A percentile compares a stretch with the other conserved stretches of the same genome.
Conservation (phyloP, 768 basidiomycete genomes). For the Phylloporus sp. region DNA sequence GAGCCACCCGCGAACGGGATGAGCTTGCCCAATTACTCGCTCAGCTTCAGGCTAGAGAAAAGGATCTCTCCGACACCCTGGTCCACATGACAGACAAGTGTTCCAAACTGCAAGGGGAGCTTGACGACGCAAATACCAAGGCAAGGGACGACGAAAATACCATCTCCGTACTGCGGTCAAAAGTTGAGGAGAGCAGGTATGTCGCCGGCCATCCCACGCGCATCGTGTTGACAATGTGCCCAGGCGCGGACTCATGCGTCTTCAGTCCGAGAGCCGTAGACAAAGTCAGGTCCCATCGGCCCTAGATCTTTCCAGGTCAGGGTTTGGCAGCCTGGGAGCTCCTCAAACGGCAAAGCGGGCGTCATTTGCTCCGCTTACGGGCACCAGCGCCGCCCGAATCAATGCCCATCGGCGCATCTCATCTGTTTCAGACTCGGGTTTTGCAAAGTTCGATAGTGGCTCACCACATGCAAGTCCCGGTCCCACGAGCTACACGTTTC, state of each 20-base stretch:
- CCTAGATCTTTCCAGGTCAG: constrained; percentile 55
- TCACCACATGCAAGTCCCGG: constrained; percentile 31
- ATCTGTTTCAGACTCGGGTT: constrained; percentile 63
- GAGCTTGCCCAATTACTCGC: constrained; percentile 53
- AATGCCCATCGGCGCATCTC: constrained; percentile 67
- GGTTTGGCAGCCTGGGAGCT: constrained; percentile 34
- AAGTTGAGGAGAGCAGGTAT: constrained; percentile 85
- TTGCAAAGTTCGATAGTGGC: constrained; percentile 32
- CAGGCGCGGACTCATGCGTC: constrained; percentile 82
- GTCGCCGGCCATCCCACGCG: constrained; percentile 14
- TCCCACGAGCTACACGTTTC: constrained; percentile 34
- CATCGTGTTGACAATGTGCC: constrained; percentile 3
- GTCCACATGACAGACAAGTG: constrained; percentile 65
- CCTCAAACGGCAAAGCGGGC: constrained; percentile 63
- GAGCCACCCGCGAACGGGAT: constrained; percentile 69
- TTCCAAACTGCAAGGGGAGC: constrained; percentile 51
- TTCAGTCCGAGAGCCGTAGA: constrained; percentile 73
- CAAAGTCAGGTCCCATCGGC: constrained; percentile 49
- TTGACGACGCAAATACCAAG: constrained; percentile 48
- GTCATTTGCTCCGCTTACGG: constrained; percentile 72
- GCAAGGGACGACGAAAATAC: constrained; percentile 74
- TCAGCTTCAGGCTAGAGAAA: constrained; percentile 50
- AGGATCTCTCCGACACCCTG: constrained; percentile 59
- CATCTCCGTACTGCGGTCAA: constrained; percentile 69
- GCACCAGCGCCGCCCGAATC: constrained; percentile 42